Percentiles rank a stretch among this genome's conserved stretches.
Conservation (phyloP, 140 eudicot genomes). For the Stevia rebaudiana region DNA sequence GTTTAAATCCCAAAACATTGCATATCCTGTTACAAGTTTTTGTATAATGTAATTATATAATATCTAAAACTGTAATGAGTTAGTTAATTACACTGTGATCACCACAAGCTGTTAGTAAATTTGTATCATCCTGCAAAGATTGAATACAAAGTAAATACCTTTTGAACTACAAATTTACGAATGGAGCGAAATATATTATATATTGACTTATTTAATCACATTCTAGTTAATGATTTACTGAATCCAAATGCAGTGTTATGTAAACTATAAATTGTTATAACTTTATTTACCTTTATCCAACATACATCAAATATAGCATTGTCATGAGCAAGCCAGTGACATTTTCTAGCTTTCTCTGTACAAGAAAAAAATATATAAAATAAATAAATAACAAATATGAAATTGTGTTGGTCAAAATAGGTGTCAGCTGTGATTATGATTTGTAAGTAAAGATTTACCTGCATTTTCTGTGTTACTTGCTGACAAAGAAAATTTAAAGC, state of each 20-base stretch:
- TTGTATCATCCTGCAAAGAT: constrained; percentile 65
- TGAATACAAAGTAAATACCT: not conserved
- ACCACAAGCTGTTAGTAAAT: constrained; percentile 70
- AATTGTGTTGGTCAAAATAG: not conserved
- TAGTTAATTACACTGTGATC: constrained; percentile 94
- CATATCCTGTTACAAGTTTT: too few species aligned
- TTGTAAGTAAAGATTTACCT: too few species aligned
- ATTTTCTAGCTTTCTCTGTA: constrained; percentile 61
- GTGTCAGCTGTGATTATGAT: not conserved
- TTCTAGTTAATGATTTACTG: too few species aligned
- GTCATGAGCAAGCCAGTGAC: constrained; percentile 83
- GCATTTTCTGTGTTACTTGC: constrained; percentile 46
- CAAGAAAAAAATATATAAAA: too few species aligned
- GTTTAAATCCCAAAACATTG: constrained; percentile 16
- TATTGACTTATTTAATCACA: too few species aligned
- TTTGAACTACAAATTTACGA: too few species aligned
- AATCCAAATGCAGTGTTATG: not conserved
- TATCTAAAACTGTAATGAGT: too few species aligned
- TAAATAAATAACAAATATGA: not conserved
- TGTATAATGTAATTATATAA: too few species aligned
- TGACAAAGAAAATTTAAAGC: constrained; percentile 34
- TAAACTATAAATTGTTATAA: not conserved
- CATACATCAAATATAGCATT: constrained; percentile 78
- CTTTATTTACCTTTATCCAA: constrained; percentile 68
- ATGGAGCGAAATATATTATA: not conserved